A percentile compares a stretch with the other conserved stretches of the same genome.
These are phyloP conservation scores for Pleoardoris graminearum DNA, from an alignment of 2,329 filamentous ascomycete species.

Conservation along the genomic window DNA sequence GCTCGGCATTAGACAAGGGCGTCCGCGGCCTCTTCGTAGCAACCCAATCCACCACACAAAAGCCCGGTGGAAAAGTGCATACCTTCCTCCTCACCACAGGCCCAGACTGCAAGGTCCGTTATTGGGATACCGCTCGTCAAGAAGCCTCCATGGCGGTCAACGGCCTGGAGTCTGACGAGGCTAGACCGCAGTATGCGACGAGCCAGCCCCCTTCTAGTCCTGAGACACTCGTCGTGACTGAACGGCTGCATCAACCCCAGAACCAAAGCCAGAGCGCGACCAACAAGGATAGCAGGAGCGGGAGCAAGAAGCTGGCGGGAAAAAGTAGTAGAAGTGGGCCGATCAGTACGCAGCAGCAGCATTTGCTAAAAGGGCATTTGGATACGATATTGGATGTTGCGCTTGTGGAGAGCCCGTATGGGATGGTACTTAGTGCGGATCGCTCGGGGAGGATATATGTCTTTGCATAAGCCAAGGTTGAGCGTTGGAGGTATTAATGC, in stretches of 20 bases:
- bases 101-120: slow-evolving; percentile 86
- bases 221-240: slow-evolving; percentile 48
- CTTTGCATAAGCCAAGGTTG: too few species aligned
- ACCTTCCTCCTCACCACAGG: slow-evolving; percentile 87
- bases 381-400: slow-evolving; percentile 87
- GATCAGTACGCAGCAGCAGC: slow-evolving; percentile 90
- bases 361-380: slow-evolving; percentile 81
- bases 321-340: slow-evolving; percentile 72
- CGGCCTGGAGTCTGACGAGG: slow-evolving; percentile 71
- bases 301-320: slow-evolving; percentile 33
- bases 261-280: background rate
- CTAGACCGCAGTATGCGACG: slow-evolving; percentile 67
- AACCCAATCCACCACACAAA: slow-evolving; percentile 69
- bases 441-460: slow-evolving; percentile 87
- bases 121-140: slow-evolving; percentile 83
- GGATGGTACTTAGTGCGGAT: slow-evolving; percentile 91
- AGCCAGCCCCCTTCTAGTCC: slow-evolving; percentile 37
- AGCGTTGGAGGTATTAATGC: too few species aligned
- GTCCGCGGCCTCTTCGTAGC: slow-evolving; percentile 76
- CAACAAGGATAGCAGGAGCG: slow-evolving; percentile 30
- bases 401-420: slow-evolving; percentile 85
- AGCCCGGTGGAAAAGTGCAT: slow-evolving; percentile 67
- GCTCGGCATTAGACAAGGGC: slow-evolving; percentile 63
- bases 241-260: slow-evolving; percentile 36
- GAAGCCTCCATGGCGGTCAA: slow-evolving; percentile 81